A percentile compares a stretch with the other conserved stretches of the same genome.
These are phyloP conservation scores for Didymosphaeria variabile DNA, from an alignment of 2,329 filamentous ascomycete species.

Conservation along the genomic window DNA sequence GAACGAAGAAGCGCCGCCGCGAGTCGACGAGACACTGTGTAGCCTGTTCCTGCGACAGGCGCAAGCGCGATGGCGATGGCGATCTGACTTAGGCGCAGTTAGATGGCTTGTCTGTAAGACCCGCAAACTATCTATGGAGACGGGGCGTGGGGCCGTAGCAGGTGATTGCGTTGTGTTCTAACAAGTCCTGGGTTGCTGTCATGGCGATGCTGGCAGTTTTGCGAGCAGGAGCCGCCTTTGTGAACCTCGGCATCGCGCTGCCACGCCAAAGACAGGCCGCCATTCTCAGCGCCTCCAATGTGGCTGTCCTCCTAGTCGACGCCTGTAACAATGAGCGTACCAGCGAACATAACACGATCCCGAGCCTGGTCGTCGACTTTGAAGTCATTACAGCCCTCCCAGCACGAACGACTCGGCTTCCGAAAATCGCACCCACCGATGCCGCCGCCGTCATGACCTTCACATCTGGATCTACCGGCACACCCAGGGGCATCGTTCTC, in stretches of 20 bases:
- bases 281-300: neutral
- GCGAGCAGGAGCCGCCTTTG: conserved; percentile 54
- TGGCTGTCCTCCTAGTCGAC: neutral
- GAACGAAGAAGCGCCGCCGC: conserved; percentile 9
- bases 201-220: conserved; percentile 52
- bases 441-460: conserved; percentile 69
- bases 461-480: conserved; percentile 50
- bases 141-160: conserved; percentile 14
- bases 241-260: conserved; percentile 27
- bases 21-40: conserved; percentile 10
- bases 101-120: conserved; percentile 7
- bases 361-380: conserved; percentile 17
- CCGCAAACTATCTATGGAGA: conserved; percentile 18
- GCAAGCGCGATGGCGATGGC: conserved; percentile 13
- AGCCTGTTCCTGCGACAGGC: conserved; percentile 5
- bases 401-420: neutral
- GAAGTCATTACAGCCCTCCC: neutral
- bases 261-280: conserved; percentile 8
- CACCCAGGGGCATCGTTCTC: conserved; percentile 67
- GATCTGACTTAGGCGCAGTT: conserved; percentile 21
- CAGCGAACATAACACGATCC: neutral
- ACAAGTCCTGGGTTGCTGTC: conserved; percentile 28
- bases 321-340: neutral
- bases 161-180: conserved; percentile 20
- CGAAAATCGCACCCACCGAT: conserved; percentile 43